These are phyloP conservation scores for Hypoxylon perforatum DNA, from an alignment of 495 filamentous ascomycete genomes.

Conservation along the genomic window DNA sequence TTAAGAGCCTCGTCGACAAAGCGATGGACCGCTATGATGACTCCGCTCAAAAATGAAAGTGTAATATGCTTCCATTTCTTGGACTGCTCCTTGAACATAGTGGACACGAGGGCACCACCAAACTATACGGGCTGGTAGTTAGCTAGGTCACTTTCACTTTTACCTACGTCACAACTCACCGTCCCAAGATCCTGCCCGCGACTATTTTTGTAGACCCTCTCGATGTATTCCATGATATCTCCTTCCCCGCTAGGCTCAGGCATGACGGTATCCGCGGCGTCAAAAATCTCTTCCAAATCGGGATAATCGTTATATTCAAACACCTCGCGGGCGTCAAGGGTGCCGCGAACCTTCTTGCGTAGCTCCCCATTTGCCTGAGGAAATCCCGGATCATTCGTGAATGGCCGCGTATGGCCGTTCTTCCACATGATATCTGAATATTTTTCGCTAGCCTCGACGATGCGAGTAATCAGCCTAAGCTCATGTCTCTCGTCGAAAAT, in stretches of 20 bases:
- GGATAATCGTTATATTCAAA: conserved; percentile 20
- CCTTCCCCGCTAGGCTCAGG: background rate
- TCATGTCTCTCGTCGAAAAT: conserved; percentile 52
- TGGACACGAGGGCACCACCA: conserved; percentile 53
- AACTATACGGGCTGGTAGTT: conserved; percentile 39
- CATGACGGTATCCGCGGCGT: conserved; percentile 2
- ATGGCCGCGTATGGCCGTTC: conserved; percentile 55
- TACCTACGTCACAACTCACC: conserved; percentile 22
- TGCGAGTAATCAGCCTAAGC: conserved; percentile 56
- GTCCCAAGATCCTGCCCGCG: conserved; percentile 48
- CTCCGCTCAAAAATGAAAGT: conserved; percentile 56
- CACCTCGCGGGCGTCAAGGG: background rate
- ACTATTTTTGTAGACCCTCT: conserved; percentile 35
- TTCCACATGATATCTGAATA: conserved; percentile 55
- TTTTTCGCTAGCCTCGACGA: conserved; percentile 53
- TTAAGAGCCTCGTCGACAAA: conserved; percentile 58
- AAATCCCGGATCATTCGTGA: conserved; percentile 29
- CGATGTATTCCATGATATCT: conserved; percentile 45
- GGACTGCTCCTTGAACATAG: conserved; percentile 65
- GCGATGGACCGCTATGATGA: conserved; percentile 57
- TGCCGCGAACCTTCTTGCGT: background rate
- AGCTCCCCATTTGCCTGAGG: conserved; percentile 9
- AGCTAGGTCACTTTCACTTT: background rate
- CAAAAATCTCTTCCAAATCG: conserved; percentile 44
- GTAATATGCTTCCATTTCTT: conserved; percentile 64